Percentiles rank a stretch among this genome's conserved stretches.
Evolutionary conservation across 805 yeast species (phyloP).

Genomic region (Cyberlindnera americana): DNA sequence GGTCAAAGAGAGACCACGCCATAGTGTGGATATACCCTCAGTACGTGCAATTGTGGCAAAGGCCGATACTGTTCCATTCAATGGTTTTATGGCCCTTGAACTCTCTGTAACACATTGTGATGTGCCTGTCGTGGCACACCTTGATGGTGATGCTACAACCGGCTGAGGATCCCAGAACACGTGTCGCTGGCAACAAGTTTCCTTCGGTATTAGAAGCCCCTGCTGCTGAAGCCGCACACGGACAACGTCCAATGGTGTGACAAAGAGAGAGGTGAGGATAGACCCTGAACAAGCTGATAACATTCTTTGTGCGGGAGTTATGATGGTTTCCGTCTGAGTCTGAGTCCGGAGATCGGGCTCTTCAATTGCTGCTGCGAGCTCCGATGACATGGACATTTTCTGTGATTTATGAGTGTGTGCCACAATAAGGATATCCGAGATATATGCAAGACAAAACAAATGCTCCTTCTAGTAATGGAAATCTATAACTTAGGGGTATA

Average conservation of each 20-base stretch:
- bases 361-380: slow-evolving; percentile 22
- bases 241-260: slow-evolving; percentile 81
- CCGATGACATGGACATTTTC: slow-evolving; percentile 20
- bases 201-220: slow-evolving; percentile 50
- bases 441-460: too few relatives aligned
- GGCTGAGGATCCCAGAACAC: slow-evolving; percentile 33
- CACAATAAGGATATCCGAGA: too few relatives aligned
- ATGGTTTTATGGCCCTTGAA: slow-evolving; percentile 16
- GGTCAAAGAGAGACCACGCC: slow-evolving; percentile 86
- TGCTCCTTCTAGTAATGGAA: too few relatives aligned
- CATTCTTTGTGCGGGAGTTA: slow-evolving; percentile 61
- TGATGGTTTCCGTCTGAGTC: slow-evolving; percentile 22
- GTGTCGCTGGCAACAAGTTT: slow-evolving; percentile 34
- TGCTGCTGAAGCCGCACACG: slow-evolving; percentile 77
- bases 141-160: slow-evolving; percentile 14
- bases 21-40: slow-evolving; percentile 76
- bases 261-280: slow-evolving; percentile 62
- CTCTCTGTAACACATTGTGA: slow-evolving; percentile 24
- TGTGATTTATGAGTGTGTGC: too few relatives aligned
- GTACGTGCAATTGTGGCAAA: slow-evolving; percentile 56
- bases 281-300: slow-evolving; percentile 78
- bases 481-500: too few relatives aligned
- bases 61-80: slow-evolving; percentile 75
- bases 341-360: slow-evolving; percentile 18
- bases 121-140: slow-evolving; percentile 5